phyloP scores from a whole-genome alignment of 805 yeast genomes.

The Candida odintsovae region DNA sequence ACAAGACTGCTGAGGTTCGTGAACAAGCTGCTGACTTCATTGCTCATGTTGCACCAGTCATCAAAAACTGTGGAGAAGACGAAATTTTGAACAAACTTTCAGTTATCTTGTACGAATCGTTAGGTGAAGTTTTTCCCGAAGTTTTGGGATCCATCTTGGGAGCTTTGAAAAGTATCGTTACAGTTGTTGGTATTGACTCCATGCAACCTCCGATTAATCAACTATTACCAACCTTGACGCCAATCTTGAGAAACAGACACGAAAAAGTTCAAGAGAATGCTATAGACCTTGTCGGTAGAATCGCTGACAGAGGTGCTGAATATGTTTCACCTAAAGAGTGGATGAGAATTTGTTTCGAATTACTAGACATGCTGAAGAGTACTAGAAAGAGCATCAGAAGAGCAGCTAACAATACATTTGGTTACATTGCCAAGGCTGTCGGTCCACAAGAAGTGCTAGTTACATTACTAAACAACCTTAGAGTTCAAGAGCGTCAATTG shows the following conservation, averaged over 20 bases:
- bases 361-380: slow-evolving; percentile 83
- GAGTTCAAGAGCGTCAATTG: slow-evolving; percentile 92
- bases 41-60: slow-evolving; percentile 56
- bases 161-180: slow-evolving; percentile 61
- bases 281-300: slow-evolving; percentile 71
- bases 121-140: slow-evolving; percentile 94
- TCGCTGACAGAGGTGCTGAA: slow-evolving; percentile 77
- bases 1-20: slow-evolving; percentile 65
- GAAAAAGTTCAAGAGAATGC: slow-evolving; percentile 86
- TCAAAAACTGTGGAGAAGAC: slow-evolving; percentile 59
- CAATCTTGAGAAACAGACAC: slow-evolving; percentile 83
- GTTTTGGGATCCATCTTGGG: slow-evolving; percentile 80
- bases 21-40: slow-evolving; percentile 82
- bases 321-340: slow-evolving; percentile 88
- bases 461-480: slow-evolving; percentile 73
- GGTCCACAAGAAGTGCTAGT: slow-evolving; percentile 95
- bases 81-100: slow-evolving; percentile 62
- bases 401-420: slow-evolving; percentile 88
- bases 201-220: slow-evolving; percentile 81
- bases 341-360: slow-evolving; percentile 93
- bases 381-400: slow-evolving; percentile 69
- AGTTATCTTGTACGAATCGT: slow-evolving; percentile 75
- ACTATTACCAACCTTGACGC: slow-evolving; percentile 81
- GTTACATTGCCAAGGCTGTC: slow-evolving; percentile 81
- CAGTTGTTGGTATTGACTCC: slow-evolving; percentile 49